A percentile compares a stretch with the other conserved stretches of the same genome.
These are phyloP conservation scores for Lactarius sanguifluus DNA, from an alignment of 768 basidiomycete genomes.

Conservation along the genomic window DNA sequence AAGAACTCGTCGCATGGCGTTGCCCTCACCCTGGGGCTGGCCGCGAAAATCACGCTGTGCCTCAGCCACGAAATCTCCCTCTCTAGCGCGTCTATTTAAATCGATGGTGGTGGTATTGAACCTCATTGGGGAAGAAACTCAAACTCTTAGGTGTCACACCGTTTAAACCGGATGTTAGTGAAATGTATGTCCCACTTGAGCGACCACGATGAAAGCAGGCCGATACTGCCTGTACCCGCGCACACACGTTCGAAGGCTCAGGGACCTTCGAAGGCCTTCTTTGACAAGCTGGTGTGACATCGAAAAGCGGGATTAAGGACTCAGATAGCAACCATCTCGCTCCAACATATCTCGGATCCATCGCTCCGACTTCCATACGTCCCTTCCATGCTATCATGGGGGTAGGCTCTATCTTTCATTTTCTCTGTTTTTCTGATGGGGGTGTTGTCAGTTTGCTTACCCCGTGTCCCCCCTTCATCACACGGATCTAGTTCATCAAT, in stretches of 20 bases:
- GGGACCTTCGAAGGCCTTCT: background rate
- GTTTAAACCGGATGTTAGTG: background rate
- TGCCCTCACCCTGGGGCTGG: background rate
- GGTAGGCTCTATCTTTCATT: background rate
- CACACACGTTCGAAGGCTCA: background rate
- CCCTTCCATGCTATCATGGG: conserved; percentile 9
- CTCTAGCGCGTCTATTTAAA: background rate
- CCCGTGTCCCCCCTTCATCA: conserved; percentile 11
- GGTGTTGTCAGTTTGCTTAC: background rate
- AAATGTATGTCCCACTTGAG: background rate
- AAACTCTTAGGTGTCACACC: background rate
- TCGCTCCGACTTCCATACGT: conserved; percentile 9
- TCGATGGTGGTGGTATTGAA: background rate
- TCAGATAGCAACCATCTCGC: conserved; percentile 2
- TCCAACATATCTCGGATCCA: conserved; percentile 1
- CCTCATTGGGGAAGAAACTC: background rate
- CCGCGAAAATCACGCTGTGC: background rate
- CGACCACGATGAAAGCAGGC: background rate
- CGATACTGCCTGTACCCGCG: background rate
- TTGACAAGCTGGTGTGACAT: background rate
- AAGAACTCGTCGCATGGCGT: background rate
- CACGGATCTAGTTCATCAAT: conserved; percentile 11
- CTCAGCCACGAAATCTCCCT: background rate
- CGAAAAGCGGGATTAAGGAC: background rate
- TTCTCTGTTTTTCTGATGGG: conserved; percentile 11